These are phyloP conservation scores for Kodamaea neixiangensis DNA, from an alignment of 805 yeast species.

Conservation along the genomic window DNA sequence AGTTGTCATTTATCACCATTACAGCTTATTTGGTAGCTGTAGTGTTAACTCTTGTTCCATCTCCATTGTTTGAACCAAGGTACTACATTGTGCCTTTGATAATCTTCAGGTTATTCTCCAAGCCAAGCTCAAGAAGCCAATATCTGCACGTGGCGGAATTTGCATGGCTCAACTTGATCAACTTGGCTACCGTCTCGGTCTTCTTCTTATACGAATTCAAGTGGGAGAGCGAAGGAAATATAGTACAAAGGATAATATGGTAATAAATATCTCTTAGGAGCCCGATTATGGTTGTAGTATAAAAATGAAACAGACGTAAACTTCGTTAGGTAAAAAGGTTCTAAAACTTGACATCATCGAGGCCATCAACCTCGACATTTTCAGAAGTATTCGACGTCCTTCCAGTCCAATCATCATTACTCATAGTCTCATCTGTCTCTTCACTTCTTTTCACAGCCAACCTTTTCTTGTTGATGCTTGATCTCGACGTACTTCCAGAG, in stretches of 20 bases:
- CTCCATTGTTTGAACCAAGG: slow-evolving; percentile 93
- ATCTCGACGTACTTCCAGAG: neutral
- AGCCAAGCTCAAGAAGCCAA: slow-evolving; percentile 27
- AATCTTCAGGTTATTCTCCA: slow-evolving; percentile 65
- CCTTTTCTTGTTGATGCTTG: neutral
- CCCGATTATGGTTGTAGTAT: neutral
- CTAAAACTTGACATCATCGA: neutral
- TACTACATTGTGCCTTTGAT: slow-evolving; percentile 83
- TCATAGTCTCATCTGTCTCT: slow-evolving; percentile 5
- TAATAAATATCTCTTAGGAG: slow-evolving; percentile 40
- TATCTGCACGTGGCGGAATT: slow-evolving; percentile 47
- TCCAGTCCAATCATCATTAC: neutral
- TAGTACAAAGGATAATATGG: slow-evolving; percentile 86
- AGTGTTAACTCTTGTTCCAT: slow-evolving; percentile 69
- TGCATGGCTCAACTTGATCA: slow-evolving; percentile 60
- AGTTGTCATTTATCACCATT: slow-evolving; percentile 37
- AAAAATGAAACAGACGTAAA: too few relatives aligned
- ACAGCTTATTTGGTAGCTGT: slow-evolving; percentile 55
- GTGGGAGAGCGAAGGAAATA: slow-evolving; percentile 64
- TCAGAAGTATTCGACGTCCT: slow-evolving; percentile 5
- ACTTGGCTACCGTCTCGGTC: slow-evolving; percentile 51
- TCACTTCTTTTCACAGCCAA: neutral
- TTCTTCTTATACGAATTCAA: slow-evolving; percentile 63
- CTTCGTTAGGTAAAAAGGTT: too few relatives aligned
- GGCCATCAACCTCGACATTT: neutral